Evolutionary conservation across 2,329 filamentous ascomycete species (phyloP).

Genomic region (Xylaria sp.): DNA sequence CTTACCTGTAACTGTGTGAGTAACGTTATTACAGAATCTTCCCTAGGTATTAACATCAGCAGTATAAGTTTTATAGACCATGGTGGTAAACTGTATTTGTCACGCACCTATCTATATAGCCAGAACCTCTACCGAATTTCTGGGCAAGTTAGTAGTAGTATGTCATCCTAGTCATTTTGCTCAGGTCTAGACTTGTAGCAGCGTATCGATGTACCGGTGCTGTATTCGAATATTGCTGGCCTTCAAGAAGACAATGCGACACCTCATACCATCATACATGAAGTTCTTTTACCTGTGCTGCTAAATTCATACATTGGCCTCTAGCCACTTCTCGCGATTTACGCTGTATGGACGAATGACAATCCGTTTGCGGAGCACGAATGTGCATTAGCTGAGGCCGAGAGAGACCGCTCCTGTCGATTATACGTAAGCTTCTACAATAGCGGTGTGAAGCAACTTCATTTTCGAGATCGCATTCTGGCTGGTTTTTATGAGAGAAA

Average conservation of each 20-base stretch:
- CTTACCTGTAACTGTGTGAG: background rate
- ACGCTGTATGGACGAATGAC: background rate
- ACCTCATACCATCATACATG: background rate
- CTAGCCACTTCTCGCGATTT: background rate
- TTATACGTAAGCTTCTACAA: background rate
- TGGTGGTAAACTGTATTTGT: no score
- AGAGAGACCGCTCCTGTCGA: background rate
- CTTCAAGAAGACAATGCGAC: background rate
- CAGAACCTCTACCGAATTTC: background rate
- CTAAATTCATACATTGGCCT: background rate
- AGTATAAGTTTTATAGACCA: no score
- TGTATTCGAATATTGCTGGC: no score
- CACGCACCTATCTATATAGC: no score
- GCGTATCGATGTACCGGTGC: no score
- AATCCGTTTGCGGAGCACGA: no score
- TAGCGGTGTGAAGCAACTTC: conserved; percentile 1
- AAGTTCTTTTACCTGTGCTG: background rate
- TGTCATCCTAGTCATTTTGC: no score
- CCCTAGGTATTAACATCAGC: background rate
- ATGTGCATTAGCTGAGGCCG: background rate
- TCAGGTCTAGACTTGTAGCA: no score
- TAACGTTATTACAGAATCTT: background rate
- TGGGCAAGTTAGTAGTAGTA: background rate
- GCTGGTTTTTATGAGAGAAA: background rate
- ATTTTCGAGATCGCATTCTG: no score